A percentile compares a stretch with the other conserved stretches of the same genome.
Evolutionary conservation across 1,139 yeast species (phyloP).

Genomic region (Protomyces macrosporus): DNA sequence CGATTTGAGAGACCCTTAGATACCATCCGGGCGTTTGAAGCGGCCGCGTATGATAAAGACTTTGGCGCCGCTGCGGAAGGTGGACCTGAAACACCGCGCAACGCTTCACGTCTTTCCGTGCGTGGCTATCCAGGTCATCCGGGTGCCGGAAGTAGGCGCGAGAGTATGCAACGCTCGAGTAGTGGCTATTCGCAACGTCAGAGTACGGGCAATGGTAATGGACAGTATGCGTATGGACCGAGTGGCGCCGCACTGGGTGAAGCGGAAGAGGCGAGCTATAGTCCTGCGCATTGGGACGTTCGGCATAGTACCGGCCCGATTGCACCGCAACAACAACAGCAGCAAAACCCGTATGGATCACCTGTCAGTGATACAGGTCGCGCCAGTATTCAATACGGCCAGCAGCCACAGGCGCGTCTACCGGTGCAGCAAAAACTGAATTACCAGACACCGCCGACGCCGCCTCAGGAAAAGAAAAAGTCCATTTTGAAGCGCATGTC

Average conservation of each 20-base stretch:
- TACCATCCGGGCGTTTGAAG: slow-evolving; percentile 87
- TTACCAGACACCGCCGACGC: slow-evolving; percentile 16
- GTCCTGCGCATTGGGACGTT: background rate
- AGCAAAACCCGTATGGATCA: slow-evolving; percentile 12
- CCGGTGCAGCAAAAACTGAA: slow-evolving; percentile 13
- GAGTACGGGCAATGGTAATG: slow-evolving; percentile 3
- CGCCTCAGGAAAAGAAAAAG: slow-evolving; percentile 22
- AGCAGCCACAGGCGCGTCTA: background rate
- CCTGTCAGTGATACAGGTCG: slow-evolving; percentile 20
- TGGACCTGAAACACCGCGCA: slow-evolving; percentile 5
- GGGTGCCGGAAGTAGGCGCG: background rate
- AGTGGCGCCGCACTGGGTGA: slow-evolving; percentile 9
- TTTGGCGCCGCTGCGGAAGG: slow-evolving; percentile 7
- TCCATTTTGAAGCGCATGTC: slow-evolving; percentile 16
- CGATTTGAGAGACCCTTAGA: slow-evolving; percentile 95
- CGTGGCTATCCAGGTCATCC: background rate
- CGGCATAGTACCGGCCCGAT: slow-evolving; percentile 4
- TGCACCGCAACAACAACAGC: background rate
- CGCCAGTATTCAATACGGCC: background rate
- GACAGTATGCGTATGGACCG: slow-evolving; percentile 11
- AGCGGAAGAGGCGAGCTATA: slow-evolving; percentile 3
- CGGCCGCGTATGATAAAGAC: slow-evolving; percentile 50
- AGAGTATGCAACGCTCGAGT: slow-evolving; percentile 3
- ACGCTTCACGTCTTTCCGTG: slow-evolving; percentile 7
- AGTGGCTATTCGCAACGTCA: slow-evolving; percentile 1